A percentile compares a stretch with the other conserved stretches of the same genome.
These are phyloP conservation scores for Cucumis melo DNA, from an alignment of 306 rosid species.

Conservation along the genomic window DNA sequence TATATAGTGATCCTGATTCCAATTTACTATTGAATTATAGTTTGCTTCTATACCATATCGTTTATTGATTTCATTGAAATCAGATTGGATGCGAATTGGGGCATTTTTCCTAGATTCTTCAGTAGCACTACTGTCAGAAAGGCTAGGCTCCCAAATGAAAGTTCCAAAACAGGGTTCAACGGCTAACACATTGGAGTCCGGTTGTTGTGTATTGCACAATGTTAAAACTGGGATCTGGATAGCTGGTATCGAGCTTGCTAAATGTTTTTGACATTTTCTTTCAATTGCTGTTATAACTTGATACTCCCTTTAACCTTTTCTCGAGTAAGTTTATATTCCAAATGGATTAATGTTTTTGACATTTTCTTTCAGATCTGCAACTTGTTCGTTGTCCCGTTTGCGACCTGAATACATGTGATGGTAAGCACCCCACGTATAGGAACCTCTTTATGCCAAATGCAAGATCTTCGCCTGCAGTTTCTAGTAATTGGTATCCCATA, in stretches of 20 bases:
- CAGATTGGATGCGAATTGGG: constrained; percentile 97
- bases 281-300: neutral
- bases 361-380: constrained; percentile 98
- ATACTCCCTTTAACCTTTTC: neutral
- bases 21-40: neutral
- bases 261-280: neutral
- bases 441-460: neutral
- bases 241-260: constrained; percentile 42
- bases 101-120: constrained; percentile 74
- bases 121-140: constrained; percentile 53
- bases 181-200: constrained; percentile 46
- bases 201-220: constrained; percentile 56
- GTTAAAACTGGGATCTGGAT: constrained; percentile 86
- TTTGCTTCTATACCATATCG: constrained; percentile 2
- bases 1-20: neutral
- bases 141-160: constrained; percentile 27
- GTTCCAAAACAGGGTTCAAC: constrained; percentile 24
- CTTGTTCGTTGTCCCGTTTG: constrained; percentile 96
- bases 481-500: neutral
- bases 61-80: neutral
- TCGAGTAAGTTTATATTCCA: constrained; percentile 4
- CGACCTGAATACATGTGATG: constrained; percentile 89
- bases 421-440: constrained; percentile 19
- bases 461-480: neutral
- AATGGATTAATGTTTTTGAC: constrained; percentile 19